Percentiles rank a stretch among this genome's conserved stretches.
Conservation (phyloP, 805 yeast genomes). For the Barnettozyma californica region DNA sequence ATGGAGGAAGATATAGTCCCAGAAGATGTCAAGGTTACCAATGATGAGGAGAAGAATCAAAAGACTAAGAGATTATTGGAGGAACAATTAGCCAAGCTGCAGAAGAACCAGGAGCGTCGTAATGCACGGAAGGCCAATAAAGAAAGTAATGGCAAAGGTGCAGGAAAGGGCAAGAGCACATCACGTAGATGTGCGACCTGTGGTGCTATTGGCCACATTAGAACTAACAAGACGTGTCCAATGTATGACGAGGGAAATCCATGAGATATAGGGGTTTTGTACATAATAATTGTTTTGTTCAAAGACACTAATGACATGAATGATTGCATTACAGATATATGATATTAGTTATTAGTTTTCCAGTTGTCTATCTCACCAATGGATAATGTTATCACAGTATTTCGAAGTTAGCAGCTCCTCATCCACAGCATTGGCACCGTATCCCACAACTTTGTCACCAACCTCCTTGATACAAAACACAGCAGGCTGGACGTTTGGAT, state of each 20-base stretch:
- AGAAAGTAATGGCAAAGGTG: slow-evolving; percentile 28
- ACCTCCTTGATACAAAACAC: slow-evolving; percentile 36
- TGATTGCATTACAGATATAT: neutral
- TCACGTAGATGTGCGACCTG: slow-evolving; percentile 90
- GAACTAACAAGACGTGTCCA: slow-evolving; percentile 87
- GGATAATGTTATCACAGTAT: slow-evolving; percentile 23
- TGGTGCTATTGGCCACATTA: slow-evolving; percentile 92
- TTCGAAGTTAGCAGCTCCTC: slow-evolving; percentile 11
- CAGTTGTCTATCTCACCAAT: slow-evolving; percentile 16
- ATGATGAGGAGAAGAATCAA: slow-evolving; percentile 78
- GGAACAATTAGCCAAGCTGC: slow-evolving; percentile 77
- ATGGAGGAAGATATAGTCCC: slow-evolving; percentile 61
- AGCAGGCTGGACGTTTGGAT: slow-evolving; percentile 31
- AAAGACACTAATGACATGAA: neutral
- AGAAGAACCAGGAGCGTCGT: slow-evolving; percentile 67
- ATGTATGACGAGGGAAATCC: slow-evolving; percentile 52
- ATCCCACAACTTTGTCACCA: slow-evolving; percentile 17
- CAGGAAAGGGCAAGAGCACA: slow-evolving; percentile 32
- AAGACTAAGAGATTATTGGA: slow-evolving; percentile 72
- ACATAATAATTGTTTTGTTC: neutral
- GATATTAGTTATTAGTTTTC: neutral
- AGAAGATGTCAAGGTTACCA: slow-evolving; percentile 70
- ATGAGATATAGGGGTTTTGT: neutral
- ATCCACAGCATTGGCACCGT: slow-evolving; percentile 15
- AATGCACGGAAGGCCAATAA: slow-evolving; percentile 50